A percentile compares a stretch with the other conserved stretches of the same genome.
Conservation (phyloP, 148 eudicot genomes). For the Linanthus parryae region DNA sequence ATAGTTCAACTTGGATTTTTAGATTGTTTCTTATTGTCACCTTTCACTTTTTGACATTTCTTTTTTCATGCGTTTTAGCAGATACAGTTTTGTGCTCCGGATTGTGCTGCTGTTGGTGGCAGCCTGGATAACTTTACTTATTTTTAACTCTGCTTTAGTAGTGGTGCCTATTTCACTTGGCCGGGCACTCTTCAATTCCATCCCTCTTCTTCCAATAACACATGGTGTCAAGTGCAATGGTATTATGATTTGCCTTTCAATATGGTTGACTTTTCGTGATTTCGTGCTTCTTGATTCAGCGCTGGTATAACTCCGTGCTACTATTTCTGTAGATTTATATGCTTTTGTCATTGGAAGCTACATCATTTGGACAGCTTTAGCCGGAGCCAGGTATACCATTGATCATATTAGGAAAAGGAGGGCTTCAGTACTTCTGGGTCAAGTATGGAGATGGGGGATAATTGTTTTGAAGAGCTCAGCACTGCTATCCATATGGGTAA, state of each 20-base stretch:
- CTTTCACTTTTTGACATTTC: no score
- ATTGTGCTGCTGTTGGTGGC: constrained; percentile 71
- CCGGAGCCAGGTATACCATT: constrained; percentile 72
- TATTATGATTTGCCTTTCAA: constrained; percentile 15
- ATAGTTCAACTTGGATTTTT: no score
- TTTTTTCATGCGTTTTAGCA: constrained; percentile 29
- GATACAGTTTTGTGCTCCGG: constrained; percentile 73
- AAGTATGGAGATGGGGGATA: constrained; percentile 81
- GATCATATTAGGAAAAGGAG: constrained; percentile 63
- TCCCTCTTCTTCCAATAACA: constrained; percentile 79
- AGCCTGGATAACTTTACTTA: constrained; percentile 92
- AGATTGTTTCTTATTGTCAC: no score
- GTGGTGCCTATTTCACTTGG: constrained; percentile 77
- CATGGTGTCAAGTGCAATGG: constrained; percentile 93
- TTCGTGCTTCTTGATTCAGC: background rate
- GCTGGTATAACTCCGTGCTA: background rate
- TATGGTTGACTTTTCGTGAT: background rate
- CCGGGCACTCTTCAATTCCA: constrained; percentile 58
- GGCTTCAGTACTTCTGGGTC: constrained; percentile 47
- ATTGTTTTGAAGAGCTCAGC: constrained; percentile 72
- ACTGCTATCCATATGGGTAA: constrained; percentile 80
- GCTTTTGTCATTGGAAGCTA: constrained; percentile 94
- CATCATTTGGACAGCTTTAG: constrained; percentile 74
- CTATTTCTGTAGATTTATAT: constrained; percentile 54
- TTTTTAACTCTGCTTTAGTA: constrained; percentile 62